A percentile compares a stretch with the other conserved stretches of the same genome.
Evolutionary conservation across 768 basidiomycete species (phyloP).

Genomic region (Cystofilobasidium bisporidii): DNA sequence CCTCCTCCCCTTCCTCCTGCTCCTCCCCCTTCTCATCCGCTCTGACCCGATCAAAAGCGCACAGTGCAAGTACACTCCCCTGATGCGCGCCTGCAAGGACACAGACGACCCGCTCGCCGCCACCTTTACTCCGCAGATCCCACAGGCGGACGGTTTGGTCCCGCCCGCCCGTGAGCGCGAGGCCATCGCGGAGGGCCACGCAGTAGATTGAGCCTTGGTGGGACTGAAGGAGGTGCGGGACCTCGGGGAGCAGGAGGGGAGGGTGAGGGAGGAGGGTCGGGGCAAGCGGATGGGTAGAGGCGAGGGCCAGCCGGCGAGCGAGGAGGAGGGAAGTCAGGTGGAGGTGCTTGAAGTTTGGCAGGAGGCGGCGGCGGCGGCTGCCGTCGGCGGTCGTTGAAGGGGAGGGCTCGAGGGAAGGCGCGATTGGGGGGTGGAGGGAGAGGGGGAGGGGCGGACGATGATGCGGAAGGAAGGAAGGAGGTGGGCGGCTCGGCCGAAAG

Average conservation of each 20-base stretch:
- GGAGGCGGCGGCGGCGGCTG: too few species aligned
- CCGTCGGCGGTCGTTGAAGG: too few species aligned
- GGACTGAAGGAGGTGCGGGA: neutral
- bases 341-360: slow-evolving; percentile 5
- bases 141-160: neutral
- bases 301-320: neutral
- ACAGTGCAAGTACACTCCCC: too few species aligned
- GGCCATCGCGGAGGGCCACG: neutral
- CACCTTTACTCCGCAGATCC: neutral
- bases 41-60: too few species aligned
- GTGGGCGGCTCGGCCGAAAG: too few species aligned
- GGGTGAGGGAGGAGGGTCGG: neutral
- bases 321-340: neutral
- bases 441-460: too few species aligned
- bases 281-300: neutral
- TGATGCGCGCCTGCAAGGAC: too few species aligned
- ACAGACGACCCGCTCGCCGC: neutral
- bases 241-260: neutral
- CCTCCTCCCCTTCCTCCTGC: too few species aligned
- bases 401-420: neutral
- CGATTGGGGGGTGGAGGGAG: neutral
- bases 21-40: too few species aligned
- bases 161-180: neutral
- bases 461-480: too few species aligned
- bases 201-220: neutral